Evolutionary conservation across 2,329 filamentous ascomycete species (phyloP).

Genomic region (Botrytis deweyae): DNA sequence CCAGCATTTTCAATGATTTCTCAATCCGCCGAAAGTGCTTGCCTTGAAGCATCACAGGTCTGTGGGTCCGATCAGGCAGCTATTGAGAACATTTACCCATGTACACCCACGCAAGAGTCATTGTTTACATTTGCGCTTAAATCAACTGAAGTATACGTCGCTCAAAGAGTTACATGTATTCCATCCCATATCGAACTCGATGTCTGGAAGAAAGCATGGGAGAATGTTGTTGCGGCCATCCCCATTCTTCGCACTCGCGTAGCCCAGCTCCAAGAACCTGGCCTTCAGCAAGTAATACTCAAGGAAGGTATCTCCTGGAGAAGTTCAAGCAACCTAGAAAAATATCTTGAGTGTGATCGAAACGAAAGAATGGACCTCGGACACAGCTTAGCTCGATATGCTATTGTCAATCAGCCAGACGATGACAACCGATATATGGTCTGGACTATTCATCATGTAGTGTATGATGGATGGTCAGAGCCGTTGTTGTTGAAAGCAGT

Average conservation of each 20-base stretch:
- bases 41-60: conserved; percentile 30
- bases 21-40: conserved; percentile 26
- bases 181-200: conserved; percentile 30
- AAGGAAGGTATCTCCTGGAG: conserved; percentile 30
- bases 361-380: conserved; percentile 35
- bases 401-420: conserved; percentile 25
- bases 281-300: conserved; percentile 33
- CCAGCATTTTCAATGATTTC: conserved; percentile 35
- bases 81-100: conserved; percentile 44
- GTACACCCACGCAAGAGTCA: conserved; percentile 43
- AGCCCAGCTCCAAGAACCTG: conserved; percentile 36
- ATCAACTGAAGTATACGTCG: conserved; percentile 12
- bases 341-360: conserved; percentile 30
- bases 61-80: conserved; percentile 36
- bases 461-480: conserved; percentile 57
- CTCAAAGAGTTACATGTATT: conserved; percentile 25
- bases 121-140: conserved; percentile 28
- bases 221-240: conserved; percentile 31
- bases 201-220: conserved; percentile 37
- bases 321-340: conserved; percentile 27
- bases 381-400: conserved; percentile 30
- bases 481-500: conserved; percentile 38
- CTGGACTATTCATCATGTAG: conserved; percentile 55
- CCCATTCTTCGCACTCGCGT: conserved; percentile 42
- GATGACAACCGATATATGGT: conserved; percentile 45